phyloP scores from a whole-genome alignment of 441 rosid genomes.

The Pelargonium citronellum region DNA sequence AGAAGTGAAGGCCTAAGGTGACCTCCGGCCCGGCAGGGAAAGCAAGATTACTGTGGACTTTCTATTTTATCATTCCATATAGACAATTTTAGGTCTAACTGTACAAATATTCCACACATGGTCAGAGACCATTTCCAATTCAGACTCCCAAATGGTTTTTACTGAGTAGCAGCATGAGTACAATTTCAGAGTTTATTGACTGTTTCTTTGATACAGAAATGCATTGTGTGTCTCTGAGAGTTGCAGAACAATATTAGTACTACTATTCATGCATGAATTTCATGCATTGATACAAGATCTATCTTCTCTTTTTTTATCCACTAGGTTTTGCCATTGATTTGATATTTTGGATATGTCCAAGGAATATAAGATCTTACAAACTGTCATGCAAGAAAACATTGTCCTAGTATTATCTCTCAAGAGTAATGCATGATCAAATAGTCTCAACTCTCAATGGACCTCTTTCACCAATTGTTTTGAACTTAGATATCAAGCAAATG shows the following conservation, averaged over 20 bases:
- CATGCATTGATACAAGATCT: no score
- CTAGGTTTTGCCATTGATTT: no score
- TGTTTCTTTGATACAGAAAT: not conserved
- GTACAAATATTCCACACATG: slow-evolving; percentile 58
- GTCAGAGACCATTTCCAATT: slow-evolving; percentile 36
- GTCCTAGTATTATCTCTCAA: no score
- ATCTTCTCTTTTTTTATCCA: no score
- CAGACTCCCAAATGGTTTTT: slow-evolving; percentile 35
- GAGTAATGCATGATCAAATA: no score
- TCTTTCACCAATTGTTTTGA: no score
- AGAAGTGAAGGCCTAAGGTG: slow-evolving; percentile 15
- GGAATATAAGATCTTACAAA: no score
- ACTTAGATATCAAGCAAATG: no score
- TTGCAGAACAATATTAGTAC: not conserved
- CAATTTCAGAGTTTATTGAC: slow-evolving; percentile 9
- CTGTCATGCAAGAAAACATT: no score
- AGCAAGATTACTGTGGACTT: slow-evolving; percentile 34
- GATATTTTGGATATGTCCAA: no score
- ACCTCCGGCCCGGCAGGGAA: slow-evolving; percentile 13
- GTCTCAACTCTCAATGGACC: no score
- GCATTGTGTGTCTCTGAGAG: not conserved
- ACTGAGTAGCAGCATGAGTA: slow-evolving; percentile 17
- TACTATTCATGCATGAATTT: no score
- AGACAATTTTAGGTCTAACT: slow-evolving; percentile 52
- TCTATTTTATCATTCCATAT: slow-evolving; percentile 42